Evolutionary conservation across 495 filamentous ascomycete species (phyloP), one percentile per base, ranked within the genome.

Genomic region (Penicillium paradoxum): DNA sequence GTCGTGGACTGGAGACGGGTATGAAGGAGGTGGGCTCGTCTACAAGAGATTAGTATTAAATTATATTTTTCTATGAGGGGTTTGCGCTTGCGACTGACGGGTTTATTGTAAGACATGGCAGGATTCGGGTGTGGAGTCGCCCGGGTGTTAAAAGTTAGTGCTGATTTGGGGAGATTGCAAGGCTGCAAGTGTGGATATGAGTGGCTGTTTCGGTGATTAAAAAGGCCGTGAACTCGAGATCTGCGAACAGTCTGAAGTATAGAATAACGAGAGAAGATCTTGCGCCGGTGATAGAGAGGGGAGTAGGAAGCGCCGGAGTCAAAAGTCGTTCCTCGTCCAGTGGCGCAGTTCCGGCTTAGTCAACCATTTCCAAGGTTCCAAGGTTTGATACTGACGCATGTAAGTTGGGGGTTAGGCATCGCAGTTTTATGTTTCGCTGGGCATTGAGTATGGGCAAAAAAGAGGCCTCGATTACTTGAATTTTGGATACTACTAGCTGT

Each of bases 11-110:
- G 64, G 66, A 9, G 60, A 45, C 4, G 64, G 71, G 54, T 73
- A 72, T 27, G 72, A 67, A 32, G 72, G 72, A n/a, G 72, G 72
- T 14, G 72, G 70, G 39, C 67, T 66, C 42, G 64, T 68, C 71
- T 73, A 40, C 21, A 51, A 4, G n/a, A 19, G 15, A 15, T 13
- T 34, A 25, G 27, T n/a, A 17, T 19, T 24, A 6, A 34, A n/a
- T 15, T 24, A 30, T 46, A 40, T 17, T 33, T 38, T 36, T n/a
- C 21, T 38, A 11, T 38, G 6, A 25, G 25, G 8, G 9, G 25
- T 6, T 38, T 11, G 25, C 27, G 49, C 13, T 42, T 37, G 43
- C 14, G 2, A 65, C 65, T 36, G 57, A 73, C 71, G 4, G 71
- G 71, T 55, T 73, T 73, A 52, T 62, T 63, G 57, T 69, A 71